Percentiles rank a stretch among this genome's conserved stretches.
These are phyloP conservation scores for Draba incana DNA, from an alignment of 345 rosid genomes.

Conservation along the genomic window DNA sequence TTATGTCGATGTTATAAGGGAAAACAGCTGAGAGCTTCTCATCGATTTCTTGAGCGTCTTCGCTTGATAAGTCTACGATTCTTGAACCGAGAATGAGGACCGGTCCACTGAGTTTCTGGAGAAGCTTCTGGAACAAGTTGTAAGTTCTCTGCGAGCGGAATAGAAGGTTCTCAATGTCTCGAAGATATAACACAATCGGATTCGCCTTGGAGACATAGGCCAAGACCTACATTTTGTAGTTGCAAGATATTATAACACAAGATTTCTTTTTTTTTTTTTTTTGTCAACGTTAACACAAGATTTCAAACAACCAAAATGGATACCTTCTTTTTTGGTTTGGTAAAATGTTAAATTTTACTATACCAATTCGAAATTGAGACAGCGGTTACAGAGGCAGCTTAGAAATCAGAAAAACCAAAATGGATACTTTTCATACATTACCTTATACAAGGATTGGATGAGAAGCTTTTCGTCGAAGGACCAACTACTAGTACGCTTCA, in stretches of 20 bases:
- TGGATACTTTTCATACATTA: slow-evolving; percentile 27
- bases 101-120: slow-evolving; percentile 73
- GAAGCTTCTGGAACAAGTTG: slow-evolving; percentile 76
- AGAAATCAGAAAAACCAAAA: no score
- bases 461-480: slow-evolving; percentile 87
- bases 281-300: background rate
- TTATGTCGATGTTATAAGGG: slow-evolving; percentile 87
- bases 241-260: background rate
- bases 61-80: slow-evolving; percentile 53
- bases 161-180: slow-evolving; percentile 73
- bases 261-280: no score
- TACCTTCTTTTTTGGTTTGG: background rate
- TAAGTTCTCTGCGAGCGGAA: slow-evolving; percentile 70
- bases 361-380: no score
- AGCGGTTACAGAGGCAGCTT: no score
- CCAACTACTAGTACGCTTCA: slow-evolving; percentile 69
- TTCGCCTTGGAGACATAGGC: slow-evolving; percentile 69
- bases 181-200: slow-evolving; percentile 78
- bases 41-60: slow-evolving; percentile 54
- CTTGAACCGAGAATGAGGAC: slow-evolving; percentile 87
- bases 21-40: slow-evolving; percentile 69
- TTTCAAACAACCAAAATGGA: background rate
- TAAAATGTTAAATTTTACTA: no score
- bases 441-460: slow-evolving; percentile 83
- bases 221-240: slow-evolving; percentile 59